Base-by-base conservation (phyloP, 1,284 basidiomycete genomes). In the Xerocomus nothofagi region DNA sequence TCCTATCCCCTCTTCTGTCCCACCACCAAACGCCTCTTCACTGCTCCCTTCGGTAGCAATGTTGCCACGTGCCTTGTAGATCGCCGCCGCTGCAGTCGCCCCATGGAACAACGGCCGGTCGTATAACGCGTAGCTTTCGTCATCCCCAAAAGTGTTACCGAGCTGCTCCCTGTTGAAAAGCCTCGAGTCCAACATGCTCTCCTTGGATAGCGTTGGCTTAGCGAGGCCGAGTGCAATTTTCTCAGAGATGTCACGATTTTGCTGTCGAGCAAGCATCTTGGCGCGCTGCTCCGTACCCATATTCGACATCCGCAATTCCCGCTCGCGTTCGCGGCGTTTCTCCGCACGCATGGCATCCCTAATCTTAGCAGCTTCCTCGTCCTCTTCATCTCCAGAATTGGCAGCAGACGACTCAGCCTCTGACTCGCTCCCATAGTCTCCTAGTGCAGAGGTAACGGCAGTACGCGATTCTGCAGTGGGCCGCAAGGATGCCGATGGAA, bases 211-310 rank as follows among this genome's bases (percentile, higher is more conserved):
- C 0, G 95, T 93, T 8, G 97, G 97, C 71, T 99, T 99, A 38
- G 97, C 97, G 36, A 99, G 80, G 30, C 97, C 97, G 18, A 99
- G 82, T 2, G 97, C 97, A 48, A 99, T 89, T 77, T 99, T 99
- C 72, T 99, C 97, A 0, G 96, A 98, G 42, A 99, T 98, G 66
- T 99, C 97, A 61, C 97, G 90, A 68, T 99, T 98, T 74, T 94
- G 94, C 66, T 98, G 91, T 51, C 89, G 84, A 21, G 95, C 93
- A 48, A 99, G 78, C 79, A 93, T 86, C 75, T 97, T 97, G 21
- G 97, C 94, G 6, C 97, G 83, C 68, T 93, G 91, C 72, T 99
- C 97, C 30, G 87, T 86, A 31, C 97, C 97, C 97, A 99, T 99
- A 66, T 98, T 98, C 71, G 83, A 94, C 94, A 99, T 97, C 51